A percentile compares a stretch with the other conserved stretches of the same genome.
phyloP scores from a whole-genome alignment of 108 stramenopile species.

The Cyclotella choctawhatcheeana region DNA sequence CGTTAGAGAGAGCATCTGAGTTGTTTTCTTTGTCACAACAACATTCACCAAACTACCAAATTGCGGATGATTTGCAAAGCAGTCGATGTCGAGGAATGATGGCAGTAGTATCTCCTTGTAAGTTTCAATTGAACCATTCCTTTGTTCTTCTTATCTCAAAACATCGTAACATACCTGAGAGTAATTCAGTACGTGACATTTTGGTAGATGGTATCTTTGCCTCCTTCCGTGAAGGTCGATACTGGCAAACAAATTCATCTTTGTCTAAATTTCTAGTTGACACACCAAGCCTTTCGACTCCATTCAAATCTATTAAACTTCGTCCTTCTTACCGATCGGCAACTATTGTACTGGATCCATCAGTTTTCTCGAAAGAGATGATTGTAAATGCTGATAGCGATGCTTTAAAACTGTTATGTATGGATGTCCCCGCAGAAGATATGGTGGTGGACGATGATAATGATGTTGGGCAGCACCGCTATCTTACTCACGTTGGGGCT shows the following conservation, averaged over 20 bases:
- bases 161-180: no score
- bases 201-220: constrained; percentile 35
- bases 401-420: constrained; percentile 42
- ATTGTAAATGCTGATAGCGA: constrained; percentile 35
- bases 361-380: constrained; percentile 25
- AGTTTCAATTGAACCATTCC: not conserved
- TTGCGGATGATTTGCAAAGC: constrained; percentile 4
- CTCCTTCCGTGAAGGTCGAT: constrained; percentile 38
- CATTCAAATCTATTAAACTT: constrained; percentile 24
- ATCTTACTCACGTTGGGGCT: constrained; percentile 35
- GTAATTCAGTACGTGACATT: constrained; percentile 31
- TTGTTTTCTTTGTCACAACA: constrained; percentile 39
- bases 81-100: constrained; percentile 27
- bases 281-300: constrained; percentile 29
- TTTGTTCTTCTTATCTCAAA: not conserved
- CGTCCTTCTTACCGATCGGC: constrained; percentile 40
- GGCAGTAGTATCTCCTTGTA: constrained; percentile 35
- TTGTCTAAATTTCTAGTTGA: constrained; percentile 44
- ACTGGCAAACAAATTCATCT: constrained; percentile 33
- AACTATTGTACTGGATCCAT: constrained; percentile 35
- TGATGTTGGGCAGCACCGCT: constrained; percentile 22
- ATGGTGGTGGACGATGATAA: constrained; percentile 24
- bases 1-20: constrained; percentile 28
- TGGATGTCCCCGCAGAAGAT: constrained; percentile 46
- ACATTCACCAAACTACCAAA: not conserved